Percentiles rank a stretch among this genome's conserved stretches.
Conservation (phyloP, 805 yeast genomes). For the Lipomyces chichibuensis region DNA sequence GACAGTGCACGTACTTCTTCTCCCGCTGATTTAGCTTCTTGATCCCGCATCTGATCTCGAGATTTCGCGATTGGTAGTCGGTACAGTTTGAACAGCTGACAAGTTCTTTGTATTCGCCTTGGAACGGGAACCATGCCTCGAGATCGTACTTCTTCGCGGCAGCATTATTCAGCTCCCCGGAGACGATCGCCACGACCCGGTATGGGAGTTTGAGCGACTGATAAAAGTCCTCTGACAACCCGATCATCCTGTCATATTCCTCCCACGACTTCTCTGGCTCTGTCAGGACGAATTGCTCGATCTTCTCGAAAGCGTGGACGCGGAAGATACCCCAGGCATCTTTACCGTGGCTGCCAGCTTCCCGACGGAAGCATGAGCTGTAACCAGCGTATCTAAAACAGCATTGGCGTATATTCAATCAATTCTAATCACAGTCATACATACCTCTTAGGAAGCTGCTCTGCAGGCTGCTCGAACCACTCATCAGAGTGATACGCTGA, state of each 20-base stretch:
- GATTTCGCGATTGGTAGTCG: constrained; percentile 97
- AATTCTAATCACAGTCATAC: background rate
- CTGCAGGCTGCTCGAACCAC: constrained; percentile 97
- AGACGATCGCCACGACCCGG: constrained; percentile 96
- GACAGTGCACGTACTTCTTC: constrained; percentile 97
- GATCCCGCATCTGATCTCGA: constrained; percentile 98
- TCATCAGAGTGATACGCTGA: constrained; percentile 96
- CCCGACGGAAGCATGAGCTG: constrained; percentile 98
- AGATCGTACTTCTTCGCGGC: constrained; percentile 98
- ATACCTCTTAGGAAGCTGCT: constrained; percentile 88
- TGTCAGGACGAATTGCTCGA: constrained; percentile 92
- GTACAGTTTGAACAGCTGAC: constrained; percentile 99
- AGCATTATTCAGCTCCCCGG: constrained; percentile 98
- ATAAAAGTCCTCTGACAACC: constrained; percentile 87
- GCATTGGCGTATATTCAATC: background rate
- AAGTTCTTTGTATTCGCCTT: constrained; percentile 95
- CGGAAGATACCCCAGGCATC: constrained; percentile 99
- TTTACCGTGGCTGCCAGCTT: constrained; percentile 98
- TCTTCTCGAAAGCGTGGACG: constrained; percentile 97
- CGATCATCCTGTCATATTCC: constrained; percentile 96
- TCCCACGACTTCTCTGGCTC: constrained; percentile 99
- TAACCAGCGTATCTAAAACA: constrained; percentile 76
- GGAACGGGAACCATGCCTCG: constrained; percentile 99
- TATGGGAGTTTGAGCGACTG: constrained; percentile 89
- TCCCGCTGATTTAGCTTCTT: constrained; percentile 92